Conservation (phyloP, 352 stramenopile genomes). For the Phytopythium aichiense region DNA sequence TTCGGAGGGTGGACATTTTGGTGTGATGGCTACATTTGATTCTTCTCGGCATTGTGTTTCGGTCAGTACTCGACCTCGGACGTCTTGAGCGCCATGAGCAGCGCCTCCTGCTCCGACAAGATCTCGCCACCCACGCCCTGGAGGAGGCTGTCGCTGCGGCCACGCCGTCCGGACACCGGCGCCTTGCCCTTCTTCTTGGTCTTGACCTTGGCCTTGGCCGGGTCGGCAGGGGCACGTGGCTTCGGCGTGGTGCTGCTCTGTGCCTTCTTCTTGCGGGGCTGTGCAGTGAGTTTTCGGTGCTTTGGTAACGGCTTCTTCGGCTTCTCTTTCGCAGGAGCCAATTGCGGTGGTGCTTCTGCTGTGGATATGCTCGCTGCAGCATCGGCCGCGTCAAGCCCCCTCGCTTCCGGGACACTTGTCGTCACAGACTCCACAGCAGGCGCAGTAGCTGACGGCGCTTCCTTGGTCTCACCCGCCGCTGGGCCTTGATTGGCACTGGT, state of each 20-base stretch:
- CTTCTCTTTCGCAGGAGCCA: background rate
- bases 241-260: background rate
- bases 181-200: background rate
- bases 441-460: background rate
- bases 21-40: no score
- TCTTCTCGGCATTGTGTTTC: no score
- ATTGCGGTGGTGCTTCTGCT: background rate
- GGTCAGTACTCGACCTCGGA: constrained; percentile 38
- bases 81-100: constrained; percentile 33
- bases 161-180: background rate
- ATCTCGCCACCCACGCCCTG: constrained; percentile 10
- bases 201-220: background rate
- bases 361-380: background rate
- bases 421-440: background rate
- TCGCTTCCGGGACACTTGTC: background rate
- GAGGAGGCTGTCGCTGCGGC: constrained; percentile 3
- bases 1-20: no score
- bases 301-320: background rate
- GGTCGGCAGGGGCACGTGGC: background rate
- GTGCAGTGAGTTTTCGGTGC: background rate
- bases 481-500: background rate
- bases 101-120: constrained; percentile 28
- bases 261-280: background rate
- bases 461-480: background rate
- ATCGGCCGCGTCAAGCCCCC: background rate